These are phyloP conservation scores for Pseudonitzschia multistriata DNA, from an alignment of 108 stramenopile species.

Conservation along the genomic window DNA sequence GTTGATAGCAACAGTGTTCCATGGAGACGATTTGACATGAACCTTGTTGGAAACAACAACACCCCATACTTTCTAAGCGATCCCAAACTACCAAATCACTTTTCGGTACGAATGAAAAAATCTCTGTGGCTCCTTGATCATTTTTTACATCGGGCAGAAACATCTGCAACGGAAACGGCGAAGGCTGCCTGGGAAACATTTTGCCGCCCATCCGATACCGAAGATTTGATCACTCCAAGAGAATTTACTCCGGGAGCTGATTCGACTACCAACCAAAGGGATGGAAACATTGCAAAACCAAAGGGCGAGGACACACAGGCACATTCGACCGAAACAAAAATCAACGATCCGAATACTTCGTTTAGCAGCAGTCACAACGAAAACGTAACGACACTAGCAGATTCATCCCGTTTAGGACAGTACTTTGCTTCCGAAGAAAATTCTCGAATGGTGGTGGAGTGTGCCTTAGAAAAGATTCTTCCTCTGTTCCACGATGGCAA, in stretches of 20 bases:
- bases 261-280: not conserved
- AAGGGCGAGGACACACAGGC: not conserved
- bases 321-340: not conserved
- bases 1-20: slow-evolving; percentile 25
- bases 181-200: slow-evolving; percentile 33
- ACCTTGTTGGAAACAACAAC: not conserved
- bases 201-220: slow-evolving; percentile 35
- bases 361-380: not conserved
- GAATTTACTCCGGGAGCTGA: not conserved
- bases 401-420: slow-evolving; percentile 37
- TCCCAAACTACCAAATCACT: slow-evolving; percentile 15
- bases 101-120: slow-evolving; percentile 42
- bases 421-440: slow-evolving; percentile 40
- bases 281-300: not conserved
- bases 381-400: not conserved
- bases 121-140: slow-evolving; percentile 38
- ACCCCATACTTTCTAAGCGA: not conserved
- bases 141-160: slow-evolving; percentile 20
- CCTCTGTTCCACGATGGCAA: not conserved
- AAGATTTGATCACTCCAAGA: slow-evolving; percentile 11
- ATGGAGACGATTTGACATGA: slow-evolving; percentile 34
- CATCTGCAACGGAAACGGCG: not conserved
- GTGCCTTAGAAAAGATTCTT: slow-evolving; percentile 3
- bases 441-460: slow-evolving; percentile 25
- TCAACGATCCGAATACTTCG: not conserved